Conservation (phyloP, 192 early-diverging fungal species). For the Endogone sp. region DNA sequence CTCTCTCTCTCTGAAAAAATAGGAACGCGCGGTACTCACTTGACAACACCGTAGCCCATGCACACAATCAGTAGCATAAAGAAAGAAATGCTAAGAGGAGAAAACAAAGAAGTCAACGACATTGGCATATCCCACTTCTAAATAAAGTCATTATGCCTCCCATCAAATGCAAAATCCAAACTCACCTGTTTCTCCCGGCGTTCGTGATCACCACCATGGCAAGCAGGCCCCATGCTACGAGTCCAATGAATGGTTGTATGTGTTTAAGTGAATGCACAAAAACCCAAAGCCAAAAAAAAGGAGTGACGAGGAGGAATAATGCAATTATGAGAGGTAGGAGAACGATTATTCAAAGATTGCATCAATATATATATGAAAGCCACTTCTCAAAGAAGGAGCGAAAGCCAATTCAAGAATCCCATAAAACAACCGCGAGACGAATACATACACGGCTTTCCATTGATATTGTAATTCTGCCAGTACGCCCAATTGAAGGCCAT, state of each 20-base stretch:
- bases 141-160: too few species aligned
- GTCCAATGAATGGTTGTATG: too few species aligned
- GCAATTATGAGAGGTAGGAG: slow-evolving; percentile 7
- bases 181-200: slow-evolving; percentile 69
- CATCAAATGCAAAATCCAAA: too few species aligned
- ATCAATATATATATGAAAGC: slow-evolving; percentile 34
- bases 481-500: slow-evolving; percentile 91
- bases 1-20: too few species aligned
- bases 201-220: slow-evolving; percentile 77
- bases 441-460: slow-evolving; percentile 52
- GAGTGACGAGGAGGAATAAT: not conserved
- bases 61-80: slow-evolving; percentile 95
- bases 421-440: not conserved
- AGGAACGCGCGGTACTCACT: slow-evolving; percentile 38
- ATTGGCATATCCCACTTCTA: too few species aligned
- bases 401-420: slow-evolving; percentile 5
- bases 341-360: slow-evolving; percentile 7
- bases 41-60: slow-evolving; percentile 95
- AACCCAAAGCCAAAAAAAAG: slow-evolving; percentile 8
- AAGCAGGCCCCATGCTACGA: slow-evolving; percentile 52
- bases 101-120: not conserved
- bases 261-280: too few species aligned
- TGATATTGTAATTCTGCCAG: slow-evolving; percentile 67
- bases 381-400: too few species aligned
- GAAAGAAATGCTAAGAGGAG: slow-evolving; percentile 73